These are phyloP conservation scores for Pelargonium citronellum DNA, from an alignment of 441 rosid species.

Conservation along the genomic window DNA sequence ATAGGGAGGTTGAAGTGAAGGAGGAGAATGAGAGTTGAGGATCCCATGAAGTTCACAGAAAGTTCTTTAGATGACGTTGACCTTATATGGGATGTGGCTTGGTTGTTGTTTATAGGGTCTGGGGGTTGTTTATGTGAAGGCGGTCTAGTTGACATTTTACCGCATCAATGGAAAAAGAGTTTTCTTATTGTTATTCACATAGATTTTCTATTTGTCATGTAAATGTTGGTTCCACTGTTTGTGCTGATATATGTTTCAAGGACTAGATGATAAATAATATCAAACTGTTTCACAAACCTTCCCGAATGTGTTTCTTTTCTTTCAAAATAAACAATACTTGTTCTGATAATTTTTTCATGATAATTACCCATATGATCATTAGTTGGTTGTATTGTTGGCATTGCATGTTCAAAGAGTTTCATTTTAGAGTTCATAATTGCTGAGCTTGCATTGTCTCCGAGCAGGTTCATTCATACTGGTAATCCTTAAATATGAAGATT, in stretches of 20 bases:
- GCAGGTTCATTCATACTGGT: constrained; percentile 23
- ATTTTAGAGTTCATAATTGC: not conserved
- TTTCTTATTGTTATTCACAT: not conserved
- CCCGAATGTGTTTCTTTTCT: not conserved
- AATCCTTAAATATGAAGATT: constrained; percentile 42
- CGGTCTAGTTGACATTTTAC: not conserved
- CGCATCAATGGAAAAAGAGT: not conserved
- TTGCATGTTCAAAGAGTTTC: constrained; percentile 1
- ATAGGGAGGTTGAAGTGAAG: no score
- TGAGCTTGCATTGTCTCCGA: constrained; percentile 12
- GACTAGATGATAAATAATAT: not conserved
- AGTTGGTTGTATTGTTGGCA: not conserved
- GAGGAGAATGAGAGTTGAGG: no score
- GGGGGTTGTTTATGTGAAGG: not conserved
- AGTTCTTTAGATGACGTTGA: no score
- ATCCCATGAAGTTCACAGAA: no score
- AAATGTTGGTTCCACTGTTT: not conserved
- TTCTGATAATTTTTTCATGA: not conserved
- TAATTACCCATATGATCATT: not conserved
- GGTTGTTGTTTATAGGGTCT: no score
- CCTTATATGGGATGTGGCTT: no score
- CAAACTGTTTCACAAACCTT: no score
- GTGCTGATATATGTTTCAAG: not conserved
- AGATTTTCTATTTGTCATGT: no score
- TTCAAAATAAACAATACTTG: not conserved